These are phyloP conservation scores for Solanum lycopersicoides DNA, from an alignment of 257 asterid genomes.

Conservation along the genomic window DNA sequence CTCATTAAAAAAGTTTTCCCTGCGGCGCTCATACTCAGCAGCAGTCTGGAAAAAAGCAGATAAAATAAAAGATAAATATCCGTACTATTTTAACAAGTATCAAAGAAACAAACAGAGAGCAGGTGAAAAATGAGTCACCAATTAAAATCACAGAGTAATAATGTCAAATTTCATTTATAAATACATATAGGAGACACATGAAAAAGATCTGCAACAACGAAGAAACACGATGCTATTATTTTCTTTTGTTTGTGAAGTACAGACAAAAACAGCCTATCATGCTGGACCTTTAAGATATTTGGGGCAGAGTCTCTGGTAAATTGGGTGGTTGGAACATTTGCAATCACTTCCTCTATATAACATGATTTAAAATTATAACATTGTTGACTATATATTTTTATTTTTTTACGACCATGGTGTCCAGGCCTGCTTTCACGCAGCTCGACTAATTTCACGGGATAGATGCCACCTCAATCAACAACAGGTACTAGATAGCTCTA, in stretches of 20 bases:
- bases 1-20: conserved; percentile 87
- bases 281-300: not conserved
- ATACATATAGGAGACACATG: not conserved
- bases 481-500: not conserved
- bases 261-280: not conserved
- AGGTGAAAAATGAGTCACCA: not conserved
- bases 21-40: conserved; percentile 73
- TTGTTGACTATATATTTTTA: not conserved
- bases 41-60: conserved; percentile 48
- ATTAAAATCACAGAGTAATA: not conserved
- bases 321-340: not conserved
- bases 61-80: not conserved
- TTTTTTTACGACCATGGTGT: not conserved
- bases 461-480: not conserved
- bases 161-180: not conserved
- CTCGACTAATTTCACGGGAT: not conserved
- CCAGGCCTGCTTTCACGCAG: not conserved
- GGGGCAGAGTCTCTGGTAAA: not conserved
- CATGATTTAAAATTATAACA: not conserved
- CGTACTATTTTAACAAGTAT: not conserved
- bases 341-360: not conserved
- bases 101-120: not conserved
- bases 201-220: not conserved
- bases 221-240: not conserved
- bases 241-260: not conserved